Evolutionary conservation across 768 basidiomycete species (phyloP).

Genomic region (Leccinum rimulosum): DNA sequence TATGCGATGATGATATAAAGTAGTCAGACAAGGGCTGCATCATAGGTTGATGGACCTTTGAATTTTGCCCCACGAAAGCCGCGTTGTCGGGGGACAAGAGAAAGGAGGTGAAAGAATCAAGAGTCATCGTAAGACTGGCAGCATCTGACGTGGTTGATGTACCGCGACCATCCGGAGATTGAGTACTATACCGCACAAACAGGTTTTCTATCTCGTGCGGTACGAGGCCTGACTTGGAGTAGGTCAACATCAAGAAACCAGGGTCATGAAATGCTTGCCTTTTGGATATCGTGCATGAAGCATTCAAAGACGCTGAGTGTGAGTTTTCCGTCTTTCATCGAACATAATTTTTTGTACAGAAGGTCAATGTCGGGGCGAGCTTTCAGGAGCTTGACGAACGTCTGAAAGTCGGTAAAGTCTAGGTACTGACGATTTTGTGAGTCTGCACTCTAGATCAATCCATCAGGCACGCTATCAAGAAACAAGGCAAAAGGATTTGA

Average conservation of each 20-base stretch:
- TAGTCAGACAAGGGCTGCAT: slow-evolving; percentile 84
- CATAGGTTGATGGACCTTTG: slow-evolving; percentile 77
- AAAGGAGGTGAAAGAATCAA: slow-evolving; percentile 74
- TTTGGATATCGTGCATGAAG: slow-evolving; percentile 54
- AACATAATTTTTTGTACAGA: slow-evolving; percentile 50
- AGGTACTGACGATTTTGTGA: slow-evolving; percentile 52
- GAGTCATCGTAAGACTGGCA: slow-evolving; percentile 34
- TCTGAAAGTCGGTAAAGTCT: slow-evolving; percentile 76
- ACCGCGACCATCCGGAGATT: background rate
- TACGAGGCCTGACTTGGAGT: slow-evolving; percentile 35
- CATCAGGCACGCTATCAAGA: background rate
- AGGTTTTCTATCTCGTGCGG: slow-evolving; percentile 33
- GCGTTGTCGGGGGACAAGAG: slow-evolving; percentile 79
- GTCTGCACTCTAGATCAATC: slow-evolving; percentile 57
- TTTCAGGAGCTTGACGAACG: slow-evolving; percentile 80
- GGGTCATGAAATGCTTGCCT: slow-evolving; percentile 33
- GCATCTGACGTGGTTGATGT: slow-evolving; percentile 3
- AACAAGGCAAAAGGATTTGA: background rate
- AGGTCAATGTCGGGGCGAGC: slow-evolving; percentile 77
- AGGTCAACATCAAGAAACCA: slow-evolving; percentile 12
- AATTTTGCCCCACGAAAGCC: slow-evolving; percentile 50
- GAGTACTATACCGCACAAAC: slow-evolving; percentile 36
- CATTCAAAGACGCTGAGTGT: slow-evolving; percentile 40
- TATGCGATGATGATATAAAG: slow-evolving; percentile 86
- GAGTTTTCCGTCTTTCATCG: slow-evolving; percentile 32